Percentiles rank a stretch among this genome's conserved stretches.
Evolutionary conservation across 2,329 filamentous ascomycete genomes (phyloP).

Genomic region (Ophiosphaerella herpotricha): DNA sequence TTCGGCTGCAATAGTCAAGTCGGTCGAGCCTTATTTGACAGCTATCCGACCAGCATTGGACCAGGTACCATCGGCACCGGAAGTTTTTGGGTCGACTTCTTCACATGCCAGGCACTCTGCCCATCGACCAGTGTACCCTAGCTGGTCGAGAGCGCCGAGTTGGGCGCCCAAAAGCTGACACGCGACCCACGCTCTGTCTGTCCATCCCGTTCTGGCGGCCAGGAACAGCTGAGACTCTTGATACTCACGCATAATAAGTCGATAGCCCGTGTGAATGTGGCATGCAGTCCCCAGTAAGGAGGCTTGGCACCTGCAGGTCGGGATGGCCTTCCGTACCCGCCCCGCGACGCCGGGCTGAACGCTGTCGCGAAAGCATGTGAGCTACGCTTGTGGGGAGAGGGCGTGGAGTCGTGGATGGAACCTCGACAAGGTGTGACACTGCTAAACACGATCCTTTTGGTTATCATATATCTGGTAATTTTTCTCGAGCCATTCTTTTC

Average conservation of each 20-base stretch:
- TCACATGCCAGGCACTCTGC: too few relatives aligned
- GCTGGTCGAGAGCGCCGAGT: not conserved
- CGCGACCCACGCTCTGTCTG: slow-evolving; percentile 6
- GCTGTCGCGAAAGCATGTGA: slow-evolving; percentile 29
- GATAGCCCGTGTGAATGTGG: slow-evolving; percentile 15
- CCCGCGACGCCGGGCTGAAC: slow-evolving; percentile 22
- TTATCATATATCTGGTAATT: slow-evolving; percentile 7
- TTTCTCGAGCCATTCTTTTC: not conserved
- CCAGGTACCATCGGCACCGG: too few relatives aligned
- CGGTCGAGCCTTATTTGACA: not conserved
- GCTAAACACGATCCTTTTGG: slow-evolving; percentile 8
- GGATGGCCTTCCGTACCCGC: slow-evolving; percentile 21
- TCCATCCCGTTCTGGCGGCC: not conserved
- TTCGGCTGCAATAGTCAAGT: not conserved
- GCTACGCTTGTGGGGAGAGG: slow-evolving; percentile 17
- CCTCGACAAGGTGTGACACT: slow-evolving; percentile 27
- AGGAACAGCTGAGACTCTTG: slow-evolving; percentile 16
- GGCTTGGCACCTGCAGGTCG: slow-evolving; percentile 25
- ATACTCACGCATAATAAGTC: slow-evolving; percentile 13
- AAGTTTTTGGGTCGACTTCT: too few relatives aligned
- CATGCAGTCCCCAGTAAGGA: slow-evolving; percentile 6
- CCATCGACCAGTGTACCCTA: not conserved
- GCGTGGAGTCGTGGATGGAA: slow-evolving; percentile 8
- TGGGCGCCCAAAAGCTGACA: slow-evolving; percentile 7
- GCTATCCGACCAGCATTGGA: not conserved